Conservation (phyloP, 1,139 yeast species). For the Candida albicans region DNA sequence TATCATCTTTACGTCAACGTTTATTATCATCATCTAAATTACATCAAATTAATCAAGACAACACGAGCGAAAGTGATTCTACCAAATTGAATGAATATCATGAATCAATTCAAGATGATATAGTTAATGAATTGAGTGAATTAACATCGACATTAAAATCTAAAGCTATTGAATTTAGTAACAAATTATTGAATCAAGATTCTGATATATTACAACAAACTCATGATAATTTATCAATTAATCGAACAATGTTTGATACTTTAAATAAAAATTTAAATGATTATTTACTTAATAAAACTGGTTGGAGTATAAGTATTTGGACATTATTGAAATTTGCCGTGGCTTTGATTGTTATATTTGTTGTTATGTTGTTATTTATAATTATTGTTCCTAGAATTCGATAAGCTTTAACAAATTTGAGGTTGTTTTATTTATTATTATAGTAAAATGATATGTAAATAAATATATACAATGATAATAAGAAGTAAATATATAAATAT, state of each 20-base stretch:
- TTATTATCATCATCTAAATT: slow-evolving; percentile 20
- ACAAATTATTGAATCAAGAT: slow-evolving; percentile 39
- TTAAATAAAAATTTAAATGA: slow-evolving; percentile 41
- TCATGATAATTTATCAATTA: slow-evolving; percentile 37
- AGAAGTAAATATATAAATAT: no score
- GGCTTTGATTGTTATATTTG: slow-evolving; percentile 25
- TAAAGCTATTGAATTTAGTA: slow-evolving; percentile 36
- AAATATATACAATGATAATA: not conserved
- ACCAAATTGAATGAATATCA: slow-evolving; percentile 34
- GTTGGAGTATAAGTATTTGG: slow-evolving; percentile 39
- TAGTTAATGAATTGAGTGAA: slow-evolving; percentile 37
- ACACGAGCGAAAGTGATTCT: slow-evolving; percentile 4
- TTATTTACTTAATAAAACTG: slow-evolving; percentile 38
- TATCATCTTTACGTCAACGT: slow-evolving; percentile 26
- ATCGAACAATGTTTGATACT: slow-evolving; percentile 35
- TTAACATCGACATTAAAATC: slow-evolving; percentile 36
- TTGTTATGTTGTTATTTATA: slow-evolving; percentile 29
- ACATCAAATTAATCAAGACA: slow-evolving; percentile 2
- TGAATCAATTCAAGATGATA: slow-evolving; percentile 45
- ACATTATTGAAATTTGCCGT: slow-evolving; percentile 33
- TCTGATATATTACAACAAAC: slow-evolving; percentile 36
- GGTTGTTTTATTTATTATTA: not conserved
- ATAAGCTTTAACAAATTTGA: slow-evolving; percentile 14
- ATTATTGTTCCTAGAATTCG: slow-evolving; percentile 28
- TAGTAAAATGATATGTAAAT: not conserved